Percentiles rank a stretch among this genome's conserved stretches.
Conservation (phyloP, 306 rosid genomes). For the Sphenostylis stenocarpa region DNA sequence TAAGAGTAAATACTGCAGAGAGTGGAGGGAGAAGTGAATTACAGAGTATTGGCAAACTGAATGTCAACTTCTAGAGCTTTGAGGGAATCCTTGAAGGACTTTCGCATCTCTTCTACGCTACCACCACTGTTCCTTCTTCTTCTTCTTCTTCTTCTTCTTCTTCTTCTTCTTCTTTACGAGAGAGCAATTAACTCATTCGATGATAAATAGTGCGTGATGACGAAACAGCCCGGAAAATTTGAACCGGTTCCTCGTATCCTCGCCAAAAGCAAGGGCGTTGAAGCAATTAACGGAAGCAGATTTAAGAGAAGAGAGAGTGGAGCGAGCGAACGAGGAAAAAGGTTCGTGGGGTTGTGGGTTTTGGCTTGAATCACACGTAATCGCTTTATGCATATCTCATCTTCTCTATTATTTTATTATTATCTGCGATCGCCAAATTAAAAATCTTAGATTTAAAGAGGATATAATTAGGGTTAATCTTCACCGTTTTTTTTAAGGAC, state of each 20-base stretch:
- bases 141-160: neutral
- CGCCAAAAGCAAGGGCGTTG: neutral
- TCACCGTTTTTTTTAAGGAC: no score
- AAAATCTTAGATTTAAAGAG: neutral
- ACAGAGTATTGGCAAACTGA: constrained; percentile 36
- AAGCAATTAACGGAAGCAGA: constrained; percentile 15
- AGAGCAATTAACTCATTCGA: neutral
- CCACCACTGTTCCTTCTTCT: neutral
- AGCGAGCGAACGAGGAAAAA: neutral
- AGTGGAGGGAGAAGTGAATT: neutral
- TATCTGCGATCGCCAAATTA: neutral
- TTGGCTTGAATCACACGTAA: constrained; percentile 45
- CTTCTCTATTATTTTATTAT: neutral
- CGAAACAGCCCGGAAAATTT: neutral
- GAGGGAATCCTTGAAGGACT: constrained; percentile 42
- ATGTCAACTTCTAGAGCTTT: constrained; percentile 46
- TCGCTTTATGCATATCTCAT: constrained; percentile 8
- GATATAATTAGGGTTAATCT: no score
- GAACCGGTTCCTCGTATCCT: neutral
- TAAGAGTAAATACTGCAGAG: neutral
- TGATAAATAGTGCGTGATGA: neutral
- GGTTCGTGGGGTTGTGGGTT: constrained; percentile 15
- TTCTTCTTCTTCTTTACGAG: no score
- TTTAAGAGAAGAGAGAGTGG: neutral
- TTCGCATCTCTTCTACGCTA: constrained; percentile 7